Conservation (phyloP, 1,284 basidiomycete species). For the Austroboletus rostrupii region DNA sequence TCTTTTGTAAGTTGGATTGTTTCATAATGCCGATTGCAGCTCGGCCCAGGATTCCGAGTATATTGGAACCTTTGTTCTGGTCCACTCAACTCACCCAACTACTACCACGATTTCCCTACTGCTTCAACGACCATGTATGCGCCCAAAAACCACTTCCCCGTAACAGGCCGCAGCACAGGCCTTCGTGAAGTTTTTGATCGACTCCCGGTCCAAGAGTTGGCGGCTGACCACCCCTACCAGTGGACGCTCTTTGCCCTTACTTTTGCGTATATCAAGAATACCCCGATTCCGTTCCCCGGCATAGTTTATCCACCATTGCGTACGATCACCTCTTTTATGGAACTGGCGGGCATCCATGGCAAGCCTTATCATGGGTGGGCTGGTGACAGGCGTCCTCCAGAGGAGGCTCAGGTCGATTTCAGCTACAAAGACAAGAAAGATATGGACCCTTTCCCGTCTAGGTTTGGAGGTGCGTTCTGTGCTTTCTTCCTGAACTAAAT, state of each 20-base stretch:
- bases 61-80: no score
- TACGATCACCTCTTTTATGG: conserved; percentile 13
- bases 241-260: conserved; percentile 77
- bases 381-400: conserved; percentile 16
- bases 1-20: no score
- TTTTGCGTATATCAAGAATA: conserved; percentile 78
- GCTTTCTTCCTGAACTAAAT: neutral
- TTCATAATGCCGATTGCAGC: no score
- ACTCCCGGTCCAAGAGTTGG: conserved; percentile 19
- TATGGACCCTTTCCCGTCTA: conserved; percentile 18
- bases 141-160: conserved; percentile 11
- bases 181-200: conserved; percentile 15
- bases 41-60: no score
- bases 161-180: conserved; percentile 12
- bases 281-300: conserved; percentile 13
- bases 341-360: conserved; percentile 22
- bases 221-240: conserved; percentile 37
- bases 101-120: no score
- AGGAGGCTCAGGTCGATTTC: conserved; percentile 15
- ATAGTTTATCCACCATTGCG: conserved; percentile 13
- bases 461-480: conserved; percentile 20
- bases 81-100: no score
- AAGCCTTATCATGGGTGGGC: conserved; percentile 23
- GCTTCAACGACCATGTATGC: no score
- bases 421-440: conserved; percentile 20